A percentile compares a stretch with the other conserved stretches of the same genome.
phyloP scores from a whole-genome alignment of 2,329 filamentous ascomycete species.

The Aspergillus puulaauensis region DNA sequence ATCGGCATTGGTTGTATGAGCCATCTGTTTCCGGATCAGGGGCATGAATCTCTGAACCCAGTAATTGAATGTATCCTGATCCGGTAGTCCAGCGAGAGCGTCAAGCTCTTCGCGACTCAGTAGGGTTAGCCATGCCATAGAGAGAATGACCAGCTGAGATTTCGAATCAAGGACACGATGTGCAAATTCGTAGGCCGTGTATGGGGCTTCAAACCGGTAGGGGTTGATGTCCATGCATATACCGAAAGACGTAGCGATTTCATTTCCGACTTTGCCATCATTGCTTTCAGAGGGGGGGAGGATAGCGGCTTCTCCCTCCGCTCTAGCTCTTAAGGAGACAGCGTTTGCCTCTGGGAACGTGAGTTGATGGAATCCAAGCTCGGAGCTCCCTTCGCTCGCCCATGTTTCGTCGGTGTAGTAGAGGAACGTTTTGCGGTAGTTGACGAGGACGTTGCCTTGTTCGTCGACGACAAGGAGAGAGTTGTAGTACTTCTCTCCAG shows the following conservation, averaged over 20 bases:
- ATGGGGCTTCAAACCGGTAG: slow-evolving; percentile 60
- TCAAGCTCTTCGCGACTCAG: slow-evolving; percentile 50
- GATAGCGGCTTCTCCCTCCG: neutral
- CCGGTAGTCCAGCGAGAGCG: slow-evolving; percentile 46
- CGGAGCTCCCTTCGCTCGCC: slow-evolving; percentile 54
- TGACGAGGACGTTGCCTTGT: slow-evolving; percentile 53
- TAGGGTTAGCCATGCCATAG: slow-evolving; percentile 64
- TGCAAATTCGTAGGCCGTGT: slow-evolving; percentile 61
- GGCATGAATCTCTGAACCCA: slow-evolving; percentile 63
- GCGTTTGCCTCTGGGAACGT: neutral
- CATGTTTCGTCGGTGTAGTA: slow-evolving; percentile 68
- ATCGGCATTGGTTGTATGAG: slow-evolving; percentile 28
- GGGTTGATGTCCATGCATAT: slow-evolving; percentile 62
- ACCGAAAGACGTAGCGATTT: slow-evolving; percentile 45
- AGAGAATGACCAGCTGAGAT: slow-evolving; percentile 56
- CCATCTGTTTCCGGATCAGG: slow-evolving; percentile 36
- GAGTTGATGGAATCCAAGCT: slow-evolving; percentile 32
- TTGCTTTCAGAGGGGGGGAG: neutral
- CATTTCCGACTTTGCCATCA: neutral
- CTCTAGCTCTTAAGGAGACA: neutral
- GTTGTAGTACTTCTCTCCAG: slow-evolving; percentile 52
- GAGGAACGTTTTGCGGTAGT: slow-evolving; percentile 65
- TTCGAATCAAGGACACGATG: slow-evolving; percentile 50
- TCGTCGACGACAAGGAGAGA: slow-evolving; percentile 59
- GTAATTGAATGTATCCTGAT: slow-evolving; percentile 62